Evolutionary conservation across 2,329 filamentous ascomycete species (phyloP), one percentile per base, ranked within the genome.

Genomic region (Biscogniauxia mediterranea): DNA sequence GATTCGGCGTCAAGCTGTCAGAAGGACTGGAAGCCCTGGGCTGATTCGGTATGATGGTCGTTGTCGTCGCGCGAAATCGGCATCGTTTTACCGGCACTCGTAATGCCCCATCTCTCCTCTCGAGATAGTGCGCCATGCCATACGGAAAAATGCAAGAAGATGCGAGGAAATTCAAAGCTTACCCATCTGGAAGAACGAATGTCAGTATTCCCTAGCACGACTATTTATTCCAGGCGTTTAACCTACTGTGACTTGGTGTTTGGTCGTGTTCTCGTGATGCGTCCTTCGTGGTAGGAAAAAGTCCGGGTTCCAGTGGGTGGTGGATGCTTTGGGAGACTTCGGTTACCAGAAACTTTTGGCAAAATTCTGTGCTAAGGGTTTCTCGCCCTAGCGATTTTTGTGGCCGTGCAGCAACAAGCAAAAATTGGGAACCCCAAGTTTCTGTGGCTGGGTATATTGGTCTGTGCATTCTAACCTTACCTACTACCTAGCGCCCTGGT

Each of bases 171-270:
- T 63, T n/a, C 15, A 42, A 50, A n/a, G 63, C 64, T 73, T 70
- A 73, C 71, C 71, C 70, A 73, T 73, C 71, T 72, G 64, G 20
- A 65, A 66, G 13, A 57, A 52, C 61, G 67, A 57, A 54, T 62
- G 68, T 73, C 21, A 73, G 69, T 51, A 65, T 59, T 51, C 20
- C 28, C 52, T 60, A 46, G 26, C 11, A 32, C 0, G 46, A 38
- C 7, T 32, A 32, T 32, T 54, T 54, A 49, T 25, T 20, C 46
- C 25, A 62, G 58, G 60, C 61, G 60, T 66, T 61, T 20, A 66
- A 81, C 81, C 77, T 79, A 83, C 81, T 78, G 73, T 83, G 79
- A 79, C 76, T 72, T 71, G 65, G 21, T 68, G 54, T 68, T 74
- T 79, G 74, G 78, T 78, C 79, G 75, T 77, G 66, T 66, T 78